phyloP scores from a whole-genome alignment of 495 filamentous ascomycete genomes.

The Talaromyces thailandensis region DNA sequence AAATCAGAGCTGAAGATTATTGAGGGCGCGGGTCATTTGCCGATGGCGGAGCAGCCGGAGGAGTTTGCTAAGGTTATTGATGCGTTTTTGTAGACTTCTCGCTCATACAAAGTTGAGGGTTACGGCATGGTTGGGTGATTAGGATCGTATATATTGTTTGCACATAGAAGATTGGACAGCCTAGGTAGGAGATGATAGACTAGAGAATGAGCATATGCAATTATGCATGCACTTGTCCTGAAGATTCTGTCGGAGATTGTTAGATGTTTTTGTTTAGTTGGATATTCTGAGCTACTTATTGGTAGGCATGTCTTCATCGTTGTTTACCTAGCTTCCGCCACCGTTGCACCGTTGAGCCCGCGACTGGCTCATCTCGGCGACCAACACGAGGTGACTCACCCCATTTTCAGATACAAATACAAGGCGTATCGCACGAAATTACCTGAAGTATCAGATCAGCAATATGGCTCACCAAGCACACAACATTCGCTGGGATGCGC shows the following conservation, averaged over 20 bases:
- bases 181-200: neutral
- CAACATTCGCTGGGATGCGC: neutral
- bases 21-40: constrained; percentile 63
- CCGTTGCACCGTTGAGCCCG: too few relatives aligned
- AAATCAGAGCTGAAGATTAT: constrained; percentile 49
- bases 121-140: neutral
- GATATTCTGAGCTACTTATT: neutral
- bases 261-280: neutral
- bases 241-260: too few relatives aligned
- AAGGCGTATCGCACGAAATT: neutral
- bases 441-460: neutral
- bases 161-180: neutral
- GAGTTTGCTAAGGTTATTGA: constrained; percentile 54
- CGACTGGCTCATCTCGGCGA: neutral
- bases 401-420: neutral
- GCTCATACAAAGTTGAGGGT: neutral
- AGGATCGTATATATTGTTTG: neutral
- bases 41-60: constrained; percentile 69
- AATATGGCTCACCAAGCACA: neutral
- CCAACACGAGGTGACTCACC: neutral
- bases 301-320: neutral
- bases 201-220: neutral
- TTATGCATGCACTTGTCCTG: neutral
- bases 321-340: neutral
- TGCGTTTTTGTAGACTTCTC: constrained; percentile 30